Base-by-base conservation (phyloP, 2,329 filamentous ascomycete species). In the Fusarium clavum region DNA sequence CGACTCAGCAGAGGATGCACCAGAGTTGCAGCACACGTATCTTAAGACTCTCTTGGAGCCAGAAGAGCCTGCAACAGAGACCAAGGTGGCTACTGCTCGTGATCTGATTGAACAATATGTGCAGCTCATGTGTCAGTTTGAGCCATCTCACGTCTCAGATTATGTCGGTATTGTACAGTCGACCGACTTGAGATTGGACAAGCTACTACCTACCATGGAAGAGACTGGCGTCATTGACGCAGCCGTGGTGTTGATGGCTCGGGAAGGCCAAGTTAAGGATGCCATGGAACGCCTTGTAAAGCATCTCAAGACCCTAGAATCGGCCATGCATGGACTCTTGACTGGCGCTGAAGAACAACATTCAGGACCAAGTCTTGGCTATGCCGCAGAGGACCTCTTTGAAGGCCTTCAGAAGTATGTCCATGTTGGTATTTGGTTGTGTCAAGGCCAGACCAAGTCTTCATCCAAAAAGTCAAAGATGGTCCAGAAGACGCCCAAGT, bases 341-440 rank as follows among this genome's bases (percentile, higher is more conserved):
- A 83, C 85, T n/a, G 89, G 87, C 14, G 84, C 85, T 0, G 81
- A 83, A 7, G 85, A 89, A 1, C 86, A 86, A 3, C 86, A 91
- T 59, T 82, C 85, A 2, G 80, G 83, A 3, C 51, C 70, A 16
- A 77, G 82, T 32, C 67, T 90, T 4, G 87, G 90, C 63, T 88
- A 91, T 67, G 88, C 92, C 0, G 88, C 91, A 1, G 88, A 91
- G 59, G 91, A 94, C 60, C 84, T 97, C 3, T 84, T 97, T 6
- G 87, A 89, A 61, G 90, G 91, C 1, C 82, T 99, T 20, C 91
- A 97, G 66, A 98, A 97, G 78, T 98, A 97, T 80, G 90, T 91
- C 2, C 91, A 94, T 69, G 93, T 99, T 2, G 96, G 97, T 16
- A 95, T 97, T 53, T 99, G 96, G 96, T 84, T 99, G 14, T 98